Evolutionary conservation across 2,329 filamentous ascomycete species (phyloP), one percentile per base, ranked within the genome.

Genomic region (Epichloe gansuensis): DNA sequence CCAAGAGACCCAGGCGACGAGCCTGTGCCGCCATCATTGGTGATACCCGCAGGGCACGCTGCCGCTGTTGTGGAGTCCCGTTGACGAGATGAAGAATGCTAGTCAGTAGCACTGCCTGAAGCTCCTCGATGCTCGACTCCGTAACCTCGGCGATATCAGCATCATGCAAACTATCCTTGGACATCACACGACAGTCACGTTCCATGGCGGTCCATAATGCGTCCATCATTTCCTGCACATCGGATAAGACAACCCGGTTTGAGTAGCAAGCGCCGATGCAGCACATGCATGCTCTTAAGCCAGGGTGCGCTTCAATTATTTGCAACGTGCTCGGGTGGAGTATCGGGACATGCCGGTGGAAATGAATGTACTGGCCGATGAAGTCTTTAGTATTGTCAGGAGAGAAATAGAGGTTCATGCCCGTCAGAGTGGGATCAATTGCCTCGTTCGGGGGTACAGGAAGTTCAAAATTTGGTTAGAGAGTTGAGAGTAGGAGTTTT

Each of bases 251-350:
- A 56, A 86, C 69, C 55, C 75, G 75, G 51, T 85, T 76, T 50
- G 85, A 87, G 67, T 89, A 90, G 53, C 86, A 85, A 42, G 85
- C 85, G 39, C 86, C 86, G 60, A 87, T 75, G 63, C 82, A 87
- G 61, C 85, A 81, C 74, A 90, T 85, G 56, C 77, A 76, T 55
- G 86, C 75, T 48, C 87, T 70, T 55, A 89, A 74, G 57, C 83
- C 82, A 55, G 82, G 80, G 63, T 84, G 82, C 46, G 81, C 78
- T 56, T 82, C 76, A 56, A 77, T 72, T 51, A 86, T 77, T 62
- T 81, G 77, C 67, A 89, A 87, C 8, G 84, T 86, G 38, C 84
- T 78, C 64, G 85, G 75, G 62, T 90, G 85, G 50, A 89, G 75
- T 58, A 86, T 75, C 21, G 85, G 81, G 71, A 86, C 87, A 66